phyloP scores from a whole-genome alignment of 352 stramenopile species.

The Globisporangium ultimum region DNA sequence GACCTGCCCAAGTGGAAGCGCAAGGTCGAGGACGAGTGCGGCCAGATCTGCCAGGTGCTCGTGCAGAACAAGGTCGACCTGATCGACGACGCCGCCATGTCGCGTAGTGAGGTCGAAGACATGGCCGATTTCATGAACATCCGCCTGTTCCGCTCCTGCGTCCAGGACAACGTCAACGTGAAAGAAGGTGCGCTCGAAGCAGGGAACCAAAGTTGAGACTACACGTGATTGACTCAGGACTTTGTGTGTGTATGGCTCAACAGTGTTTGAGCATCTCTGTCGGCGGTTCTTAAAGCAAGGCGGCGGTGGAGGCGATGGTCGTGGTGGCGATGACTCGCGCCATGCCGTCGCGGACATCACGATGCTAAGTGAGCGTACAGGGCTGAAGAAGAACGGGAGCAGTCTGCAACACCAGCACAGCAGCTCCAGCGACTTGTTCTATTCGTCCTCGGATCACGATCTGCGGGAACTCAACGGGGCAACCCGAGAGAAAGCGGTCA shows the following conservation, averaged over 20 bases:
- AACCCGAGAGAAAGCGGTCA: too few species aligned
- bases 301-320: constrained; percentile 8
- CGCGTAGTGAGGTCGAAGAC: constrained; percentile 52
- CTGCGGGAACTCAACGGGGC: too few species aligned
- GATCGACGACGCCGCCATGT: constrained; percentile 56
- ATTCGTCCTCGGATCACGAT: too few species aligned
- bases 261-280: constrained; percentile 61
- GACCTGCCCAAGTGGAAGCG: constrained; percentile 66
- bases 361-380: constrained; percentile 37
- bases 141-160: constrained; percentile 54
- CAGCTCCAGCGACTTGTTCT: neutral
- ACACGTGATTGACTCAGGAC: neutral
- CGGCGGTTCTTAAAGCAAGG: constrained; percentile 44
- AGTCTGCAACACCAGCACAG: neutral
- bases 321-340: constrained; percentile 27
- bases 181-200: constrained; percentile 34
- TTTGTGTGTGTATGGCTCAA: neutral
- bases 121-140: constrained; percentile 61
- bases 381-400: constrained; percentile 11
- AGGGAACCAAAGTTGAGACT: neutral
- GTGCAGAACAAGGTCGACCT: constrained; percentile 81
- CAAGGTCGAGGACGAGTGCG: constrained; percentile 70
- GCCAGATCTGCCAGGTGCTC: constrained; percentile 57
- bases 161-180: constrained; percentile 75
- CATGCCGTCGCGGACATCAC: constrained; percentile 50